Evolutionary conservation across 2,329 filamentous ascomycete species (phyloP).

Genomic region (Pleurostoma richardsiae): DNA sequence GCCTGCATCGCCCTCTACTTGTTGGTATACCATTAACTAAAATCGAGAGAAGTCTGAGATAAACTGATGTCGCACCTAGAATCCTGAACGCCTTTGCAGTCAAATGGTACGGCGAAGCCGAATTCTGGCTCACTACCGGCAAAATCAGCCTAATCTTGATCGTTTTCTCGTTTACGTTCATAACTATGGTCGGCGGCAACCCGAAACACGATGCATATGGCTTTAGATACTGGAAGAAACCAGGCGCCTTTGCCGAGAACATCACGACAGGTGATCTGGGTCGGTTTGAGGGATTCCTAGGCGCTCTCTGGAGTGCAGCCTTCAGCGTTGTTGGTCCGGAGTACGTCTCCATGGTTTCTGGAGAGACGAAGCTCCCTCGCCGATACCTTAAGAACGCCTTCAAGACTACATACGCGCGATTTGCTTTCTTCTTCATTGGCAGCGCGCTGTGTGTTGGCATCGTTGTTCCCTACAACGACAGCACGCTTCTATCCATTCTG

Average conservation of each 20-base stretch:
- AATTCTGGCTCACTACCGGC: slow-evolving; percentile 62
- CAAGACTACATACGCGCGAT: slow-evolving; percentile 68
- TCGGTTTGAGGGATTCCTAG: slow-evolving; percentile 65
- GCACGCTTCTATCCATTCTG: slow-evolving; percentile 45
- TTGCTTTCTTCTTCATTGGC: slow-evolving; percentile 67
- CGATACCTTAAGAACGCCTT: slow-evolving; percentile 62
- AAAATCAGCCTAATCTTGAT: slow-evolving; percentile 64
- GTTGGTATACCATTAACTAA: slow-evolving; percentile 24
- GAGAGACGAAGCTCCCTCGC: slow-evolving; percentile 61
- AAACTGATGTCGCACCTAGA: no score
- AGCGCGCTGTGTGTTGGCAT: slow-evolving; percentile 64
- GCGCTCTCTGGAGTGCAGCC: slow-evolving; percentile 58
- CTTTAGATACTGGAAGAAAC: slow-evolving; percentile 62
- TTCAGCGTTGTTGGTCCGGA: slow-evolving; percentile 64
- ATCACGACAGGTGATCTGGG: slow-evolving; percentile 58
- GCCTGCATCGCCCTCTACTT: slow-evolving; percentile 30
- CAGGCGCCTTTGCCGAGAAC: slow-evolving; percentile 57
- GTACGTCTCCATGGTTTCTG: slow-evolving; percentile 65
- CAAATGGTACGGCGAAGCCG: slow-evolving; percentile 63
- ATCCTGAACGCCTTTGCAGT: slow-evolving; percentile 60
- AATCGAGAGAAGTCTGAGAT: no score
- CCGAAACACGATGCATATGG: slow-evolving; percentile 64
- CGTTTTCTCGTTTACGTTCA: slow-evolving; percentile 70
- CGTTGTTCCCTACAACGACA: slow-evolving; percentile 60
- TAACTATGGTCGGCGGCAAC: slow-evolving; percentile 76